These are phyloP conservation scores for Keithomyces neogunnii DNA, from an alignment of 2,329 filamentous ascomycete genomes.

Conservation along the genomic window DNA sequence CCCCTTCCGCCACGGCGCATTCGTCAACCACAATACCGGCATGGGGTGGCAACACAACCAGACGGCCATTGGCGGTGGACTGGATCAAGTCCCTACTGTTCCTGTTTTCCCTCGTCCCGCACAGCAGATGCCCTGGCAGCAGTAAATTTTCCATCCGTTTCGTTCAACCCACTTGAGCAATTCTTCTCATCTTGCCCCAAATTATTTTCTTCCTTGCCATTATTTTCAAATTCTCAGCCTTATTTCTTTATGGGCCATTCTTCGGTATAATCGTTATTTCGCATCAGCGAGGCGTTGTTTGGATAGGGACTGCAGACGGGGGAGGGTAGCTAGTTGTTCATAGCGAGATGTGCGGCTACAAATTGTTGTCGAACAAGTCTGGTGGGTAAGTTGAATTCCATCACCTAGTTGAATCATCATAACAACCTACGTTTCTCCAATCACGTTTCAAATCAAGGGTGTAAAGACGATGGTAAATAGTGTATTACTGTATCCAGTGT, in stretches of 20 bases:
- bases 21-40: slow-evolving; percentile 82
- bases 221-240: not conserved
- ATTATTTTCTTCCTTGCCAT: not conserved
- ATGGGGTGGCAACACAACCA: slow-evolving; percentile 79
- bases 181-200: not conserved
- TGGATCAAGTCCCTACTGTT: slow-evolving; percentile 71
- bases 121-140: slow-evolving; percentile 54
- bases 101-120: slow-evolving; percentile 79
- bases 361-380: not conserved
- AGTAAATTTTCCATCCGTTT: slow-evolving; percentile 21
- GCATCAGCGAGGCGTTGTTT: slow-evolving; percentile 11
- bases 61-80: slow-evolving; percentile 69
- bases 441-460: not conserved
- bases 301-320: not conserved
- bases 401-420: not conserved
- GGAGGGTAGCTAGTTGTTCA: not conserved
- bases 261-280: not conserved
- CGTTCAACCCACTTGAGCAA: slow-evolving; percentile 15
- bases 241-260: not conserved
- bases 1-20: slow-evolving; percentile 84
- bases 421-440: not conserved
- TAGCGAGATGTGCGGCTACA: not conserved
- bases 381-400: not conserved
- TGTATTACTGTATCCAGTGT: no score
- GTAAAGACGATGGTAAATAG: no score